Conservation (phyloP, 2,329 filamentous ascomycete genomes). For the Fusarium haematococcum region DNA sequence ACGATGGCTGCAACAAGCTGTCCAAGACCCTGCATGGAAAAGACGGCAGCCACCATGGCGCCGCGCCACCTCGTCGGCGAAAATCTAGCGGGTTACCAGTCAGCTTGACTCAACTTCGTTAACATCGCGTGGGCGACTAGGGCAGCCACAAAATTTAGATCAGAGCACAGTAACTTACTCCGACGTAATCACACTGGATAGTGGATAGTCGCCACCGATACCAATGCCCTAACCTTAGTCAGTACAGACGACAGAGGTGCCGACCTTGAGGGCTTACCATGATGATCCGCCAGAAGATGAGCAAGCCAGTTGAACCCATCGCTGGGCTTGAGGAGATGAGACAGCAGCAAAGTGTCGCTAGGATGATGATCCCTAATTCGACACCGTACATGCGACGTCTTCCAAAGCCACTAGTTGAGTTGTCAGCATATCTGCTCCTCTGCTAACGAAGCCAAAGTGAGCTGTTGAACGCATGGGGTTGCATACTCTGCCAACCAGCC, state of each 20-base stretch:
- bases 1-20: constrained; percentile 79
- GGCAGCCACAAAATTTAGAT: constrained; percentile 28
- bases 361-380: constrained; percentile 78
- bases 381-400: constrained; percentile 86
- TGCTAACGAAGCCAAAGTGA: neutral
- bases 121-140: neutral
- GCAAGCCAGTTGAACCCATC: constrained; percentile 68
- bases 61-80: constrained; percentile 85
- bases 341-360: constrained; percentile 75
- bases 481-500: constrained; percentile 78
- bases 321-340: constrained; percentile 71
- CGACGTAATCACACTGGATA: constrained; percentile 80
- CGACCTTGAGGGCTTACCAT: constrained; percentile 61
- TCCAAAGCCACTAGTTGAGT: constrained; percentile 65
- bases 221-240: constrained; percentile 67
- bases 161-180: constrained; percentile 60
- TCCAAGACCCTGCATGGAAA: constrained; percentile 88
- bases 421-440: constrained; percentile 23
- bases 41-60: constrained; percentile 85
- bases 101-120: constrained; percentile 15
- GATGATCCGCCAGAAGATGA: constrained; percentile 82
- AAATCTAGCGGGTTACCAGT: constrained; percentile 63
- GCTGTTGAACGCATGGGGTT: neutral
- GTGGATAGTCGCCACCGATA: constrained; percentile 85
- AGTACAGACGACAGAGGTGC: constrained; percentile 6